A percentile compares a stretch with the other conserved stretches of the same genome.
Conservation (phyloP, 495 filamentous ascomycete species). For the Emericellopsis terricola region DNA sequence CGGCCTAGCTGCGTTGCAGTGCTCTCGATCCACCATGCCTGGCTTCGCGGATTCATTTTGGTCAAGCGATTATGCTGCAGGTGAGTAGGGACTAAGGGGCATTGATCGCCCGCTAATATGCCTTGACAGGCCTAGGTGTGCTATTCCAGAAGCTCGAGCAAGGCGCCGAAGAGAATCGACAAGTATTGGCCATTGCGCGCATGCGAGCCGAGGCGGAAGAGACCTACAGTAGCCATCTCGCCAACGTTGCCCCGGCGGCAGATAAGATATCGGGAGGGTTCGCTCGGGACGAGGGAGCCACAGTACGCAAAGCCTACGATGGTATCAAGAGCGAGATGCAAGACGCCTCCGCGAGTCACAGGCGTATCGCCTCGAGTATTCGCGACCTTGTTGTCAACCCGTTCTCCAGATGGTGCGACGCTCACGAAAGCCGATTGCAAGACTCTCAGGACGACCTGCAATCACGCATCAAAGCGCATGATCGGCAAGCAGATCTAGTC, state of each 20-base stretch:
- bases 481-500: conserved; percentile 75
- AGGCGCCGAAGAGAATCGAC: conserved; percentile 85
- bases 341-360: conserved; percentile 75
- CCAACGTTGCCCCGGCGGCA: conserved; percentile 64
- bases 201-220: conserved; percentile 96
- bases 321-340: conserved; percentile 90
- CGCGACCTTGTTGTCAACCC: conserved; percentile 86
- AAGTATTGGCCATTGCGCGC: conserved; percentile 75
- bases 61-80: conserved; percentile 85
- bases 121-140: conserved; percentile 58
- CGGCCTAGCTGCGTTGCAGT: no score
- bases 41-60: conserved; percentile 90
- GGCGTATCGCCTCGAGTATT: conserved; percentile 89
- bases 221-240: conserved; percentile 61
- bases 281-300: conserved; percentile 84
- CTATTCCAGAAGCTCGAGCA: conserved; percentile 96
- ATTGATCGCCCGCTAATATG: conserved; percentile 7
- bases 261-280: conserved; percentile 79
- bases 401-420: conserved; percentile 88
- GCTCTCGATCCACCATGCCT: conserved; percentile 51
- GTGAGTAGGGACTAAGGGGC: conserved; percentile 21
- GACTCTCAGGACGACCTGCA: conserved; percentile 90
- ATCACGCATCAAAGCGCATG: conserved; percentile 70
- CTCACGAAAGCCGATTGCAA: conserved; percentile 77
- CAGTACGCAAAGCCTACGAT: conserved; percentile 91